Evolutionary conservation across 2,329 filamentous ascomycete species (phyloP).

Genomic region (Fusarium domesticum): DNA sequence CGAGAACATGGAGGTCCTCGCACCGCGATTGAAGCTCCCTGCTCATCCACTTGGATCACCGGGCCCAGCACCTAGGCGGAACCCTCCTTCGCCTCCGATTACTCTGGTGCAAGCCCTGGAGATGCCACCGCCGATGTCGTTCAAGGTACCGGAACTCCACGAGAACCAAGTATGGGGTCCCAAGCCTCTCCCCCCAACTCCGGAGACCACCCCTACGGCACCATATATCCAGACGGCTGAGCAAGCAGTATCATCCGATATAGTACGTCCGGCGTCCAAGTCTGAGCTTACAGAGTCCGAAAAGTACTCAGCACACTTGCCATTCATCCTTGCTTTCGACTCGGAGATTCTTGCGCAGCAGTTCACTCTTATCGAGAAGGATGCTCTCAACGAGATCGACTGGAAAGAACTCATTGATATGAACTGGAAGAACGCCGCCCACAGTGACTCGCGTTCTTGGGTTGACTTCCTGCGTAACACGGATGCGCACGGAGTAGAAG

Average conservation of each 20-base stretch:
- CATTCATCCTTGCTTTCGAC: slow-evolving; percentile 78
- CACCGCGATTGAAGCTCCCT: slow-evolving; percentile 29
- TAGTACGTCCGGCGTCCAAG: slow-evolving; percentile 36
- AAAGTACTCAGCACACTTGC: slow-evolving; percentile 60
- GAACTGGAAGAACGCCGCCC: slow-evolving; percentile 70
- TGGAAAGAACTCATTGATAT: slow-evolving; percentile 86
- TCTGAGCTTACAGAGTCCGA: slow-evolving; percentile 30
- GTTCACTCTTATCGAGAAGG: slow-evolving; percentile 82
- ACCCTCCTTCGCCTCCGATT: slow-evolving; percentile 30
- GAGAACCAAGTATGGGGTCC: slow-evolving; percentile 25
- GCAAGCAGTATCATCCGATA: slow-evolving; percentile 35
- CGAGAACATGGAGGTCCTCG: slow-evolving; percentile 24
- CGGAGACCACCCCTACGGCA: slow-evolving; percentile 47
- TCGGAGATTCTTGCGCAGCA: slow-evolving; percentile 77
- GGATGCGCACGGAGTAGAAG: slow-evolving; percentile 72
- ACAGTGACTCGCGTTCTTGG: slow-evolving; percentile 69
- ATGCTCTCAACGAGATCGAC: slow-evolving; percentile 80
- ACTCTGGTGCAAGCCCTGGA: slow-evolving; percentile 28
- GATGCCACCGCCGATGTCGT: slow-evolving; percentile 25
- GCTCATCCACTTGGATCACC: slow-evolving; percentile 36
- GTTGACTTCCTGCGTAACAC: slow-evolving; percentile 74
- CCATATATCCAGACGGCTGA: slow-evolving; percentile 33
- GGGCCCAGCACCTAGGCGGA: slow-evolving; percentile 30
- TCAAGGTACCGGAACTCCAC: slow-evolving; percentile 25
- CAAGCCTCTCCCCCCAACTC: slow-evolving; percentile 39